phyloP scores from a whole-genome alignment of 2,329 filamentous ascomycete genomes.

The Hirsutella thompsonii region DNA sequence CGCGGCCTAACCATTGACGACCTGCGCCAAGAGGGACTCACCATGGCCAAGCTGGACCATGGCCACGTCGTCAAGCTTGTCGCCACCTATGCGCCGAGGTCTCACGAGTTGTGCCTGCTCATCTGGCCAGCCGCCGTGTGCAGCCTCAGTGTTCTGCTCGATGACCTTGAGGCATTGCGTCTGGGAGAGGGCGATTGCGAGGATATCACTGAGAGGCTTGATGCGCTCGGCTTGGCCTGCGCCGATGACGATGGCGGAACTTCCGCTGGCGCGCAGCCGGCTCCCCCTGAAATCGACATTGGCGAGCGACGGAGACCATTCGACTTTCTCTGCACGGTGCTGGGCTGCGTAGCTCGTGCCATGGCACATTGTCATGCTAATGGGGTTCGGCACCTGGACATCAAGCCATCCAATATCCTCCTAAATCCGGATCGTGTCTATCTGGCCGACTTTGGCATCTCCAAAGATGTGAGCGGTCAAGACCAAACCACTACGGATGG shows the following conservation, averaged over 20 bases:
- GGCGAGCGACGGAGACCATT: conserved; percentile 17
- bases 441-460: conserved; percentile 35
- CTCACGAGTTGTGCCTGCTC: conserved; percentile 28
- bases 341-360: conserved; percentile 31
- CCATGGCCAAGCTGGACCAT: conserved; percentile 33
- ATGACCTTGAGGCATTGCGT: conserved; percentile 28
- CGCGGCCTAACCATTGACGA: conserved; percentile 25
- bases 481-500: conserved; percentile 31
- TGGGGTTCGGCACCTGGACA: conserved; percentile 30
- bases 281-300: conserved; percentile 4
- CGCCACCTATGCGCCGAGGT: conserved; percentile 29
- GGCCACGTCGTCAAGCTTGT: conserved; percentile 34
- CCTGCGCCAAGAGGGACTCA: conserved; percentile 30
- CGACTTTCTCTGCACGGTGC: conserved; percentile 26
- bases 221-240: conserved; percentile 25
- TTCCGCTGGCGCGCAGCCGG: not conserved
- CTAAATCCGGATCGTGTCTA: conserved; percentile 31
- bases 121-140: conserved; percentile 35
- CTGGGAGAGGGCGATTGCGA: conserved; percentile 24
- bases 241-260: conserved; percentile 17
- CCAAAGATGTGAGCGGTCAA: conserved; percentile 29
- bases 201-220: conserved; percentile 24
- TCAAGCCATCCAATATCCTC: conserved; percentile 35
- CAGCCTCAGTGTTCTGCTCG: conserved; percentile 27
- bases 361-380: conserved; percentile 27